A percentile compares a stretch with the other conserved stretches of the same genome.
Evolutionary conservation across 768 basidiomycete genomes (phyloP).

Genomic region (Pleurotus ostreatus): DNA sequence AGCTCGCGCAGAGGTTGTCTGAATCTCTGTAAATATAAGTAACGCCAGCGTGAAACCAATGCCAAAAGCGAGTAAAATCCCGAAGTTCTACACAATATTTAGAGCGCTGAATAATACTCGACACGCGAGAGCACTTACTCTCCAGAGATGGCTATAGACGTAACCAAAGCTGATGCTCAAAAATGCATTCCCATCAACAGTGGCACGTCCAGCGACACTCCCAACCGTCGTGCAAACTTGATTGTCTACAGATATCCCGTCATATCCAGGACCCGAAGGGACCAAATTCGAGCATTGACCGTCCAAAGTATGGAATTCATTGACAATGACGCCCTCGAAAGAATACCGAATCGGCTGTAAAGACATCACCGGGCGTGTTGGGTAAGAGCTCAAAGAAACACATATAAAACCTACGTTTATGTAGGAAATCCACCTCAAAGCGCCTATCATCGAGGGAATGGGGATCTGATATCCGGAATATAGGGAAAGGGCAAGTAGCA

Average conservation of each 20-base stretch:
- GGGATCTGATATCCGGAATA: constrained; percentile 34
- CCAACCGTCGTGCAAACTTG: constrained; percentile 78
- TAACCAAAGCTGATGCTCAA: constrained; percentile 46
- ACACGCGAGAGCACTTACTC: constrained; percentile 23
- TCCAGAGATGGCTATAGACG: constrained; percentile 34
- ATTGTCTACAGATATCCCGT: constrained; percentile 50
- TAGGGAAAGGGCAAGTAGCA: constrained; percentile 27
- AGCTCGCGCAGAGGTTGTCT: constrained; percentile 30
- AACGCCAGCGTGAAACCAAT: constrained; percentile 53
- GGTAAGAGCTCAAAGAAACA: not conserved
- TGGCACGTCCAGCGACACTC: constrained; percentile 49
- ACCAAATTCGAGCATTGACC: constrained; percentile 57
- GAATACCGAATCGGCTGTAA: constrained; percentile 60
- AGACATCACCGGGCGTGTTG: not conserved
- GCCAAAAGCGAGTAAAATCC: constrained; percentile 67
- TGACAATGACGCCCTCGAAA: constrained; percentile 73
- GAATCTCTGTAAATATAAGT: constrained; percentile 55
- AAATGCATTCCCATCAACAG: constrained; percentile 58
- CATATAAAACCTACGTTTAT: constrained; percentile 41
- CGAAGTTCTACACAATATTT: constrained; percentile 45
- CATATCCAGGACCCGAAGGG: constrained; percentile 61
- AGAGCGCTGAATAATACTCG: not conserved
- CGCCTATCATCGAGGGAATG: constrained; percentile 60
- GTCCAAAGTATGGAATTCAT: constrained; percentile 74
- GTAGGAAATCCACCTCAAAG: constrained; percentile 63